Base-by-base conservation (phyloP, 2,329 filamentous ascomycete genomes). In the Penicillium capsulatum region DNA sequence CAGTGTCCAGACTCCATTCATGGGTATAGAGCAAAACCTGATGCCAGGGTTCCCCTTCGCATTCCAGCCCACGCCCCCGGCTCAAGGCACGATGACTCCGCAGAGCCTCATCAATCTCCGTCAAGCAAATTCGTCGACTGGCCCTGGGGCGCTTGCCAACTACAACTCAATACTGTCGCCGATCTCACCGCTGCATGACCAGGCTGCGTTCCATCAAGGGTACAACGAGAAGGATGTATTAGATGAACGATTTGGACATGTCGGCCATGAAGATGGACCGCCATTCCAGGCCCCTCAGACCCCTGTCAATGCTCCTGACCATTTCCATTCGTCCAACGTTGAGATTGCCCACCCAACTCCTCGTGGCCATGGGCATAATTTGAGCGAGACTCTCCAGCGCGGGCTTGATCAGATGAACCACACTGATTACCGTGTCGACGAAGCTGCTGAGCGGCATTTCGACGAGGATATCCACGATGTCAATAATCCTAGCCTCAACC, bases 351-450 rank as follows among this genome's bases (percentile, higher is more conserved):
- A 79, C 32, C 79, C 79, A 7, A 80, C 73, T 35, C 79, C 80
- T 41, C 73, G 74, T 50, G 75, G 75, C 26, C 77, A 81, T 61
- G 74, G 74, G 40, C 84, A 90, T 53, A 89, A 89, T 51, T 74
- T 86, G 28, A 89, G 83, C 55, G 77, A 82, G 47, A 86, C 80
- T 31, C 74, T 94, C 16, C 88, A 95, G 60, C 83, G 83, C 46
- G 88, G 92, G 51, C 83, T 94, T 40, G 84, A 92, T 27, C 60
- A 62, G 27, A 57, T 60, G 46, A 48, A 48, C 34, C 85, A 90
- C 57, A 83, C 86, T 3, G 86, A 94, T 55, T 91, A 92, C 57
- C 86, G 91, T 54, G 66, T 92, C 45, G 86, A 90, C 59, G 81
- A 89, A 59, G 81, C 86, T 45, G 80, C 90, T 46, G 81, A 86